These are phyloP conservation scores for Fagopyrum homotropicum DNA, from an alignment of 148 eudicot genomes.

Conservation along the genomic window DNA sequence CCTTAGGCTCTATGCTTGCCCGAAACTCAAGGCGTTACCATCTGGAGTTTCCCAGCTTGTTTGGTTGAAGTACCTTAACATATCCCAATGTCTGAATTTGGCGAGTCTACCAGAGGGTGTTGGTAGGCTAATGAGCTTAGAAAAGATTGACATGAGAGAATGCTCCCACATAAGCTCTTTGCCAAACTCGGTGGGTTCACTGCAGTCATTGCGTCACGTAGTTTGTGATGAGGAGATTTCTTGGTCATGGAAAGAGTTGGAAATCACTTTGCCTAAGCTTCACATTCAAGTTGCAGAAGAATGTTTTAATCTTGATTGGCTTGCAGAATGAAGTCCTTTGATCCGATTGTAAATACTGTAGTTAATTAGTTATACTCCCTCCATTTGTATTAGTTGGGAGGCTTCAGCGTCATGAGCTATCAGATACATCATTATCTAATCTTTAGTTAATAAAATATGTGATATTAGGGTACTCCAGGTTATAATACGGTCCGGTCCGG, in stretches of 20 bases:
- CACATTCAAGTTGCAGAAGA: conserved; percentile 62
- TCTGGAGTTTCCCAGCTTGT: conserved; percentile 39
- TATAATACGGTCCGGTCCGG: no score
- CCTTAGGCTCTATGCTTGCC: conserved; percentile 66
- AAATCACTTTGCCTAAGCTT: conserved; percentile 29
- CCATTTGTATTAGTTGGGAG: background rate
- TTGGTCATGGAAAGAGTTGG: conserved; percentile 52
- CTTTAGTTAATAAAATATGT: no score
- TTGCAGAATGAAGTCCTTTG: conserved; percentile 28
- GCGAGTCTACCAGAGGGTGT: conserved; percentile 45
- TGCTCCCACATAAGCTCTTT: conserved; percentile 41
- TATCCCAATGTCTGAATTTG: conserved; percentile 61
- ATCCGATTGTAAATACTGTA: background rate
- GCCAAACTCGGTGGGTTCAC: conserved; percentile 30
- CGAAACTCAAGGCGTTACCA: conserved; percentile 47
- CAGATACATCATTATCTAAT: no score
- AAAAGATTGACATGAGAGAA: conserved; percentile 81
- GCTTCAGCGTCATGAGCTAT: background rate
- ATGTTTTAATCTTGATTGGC: conserved; percentile 63
- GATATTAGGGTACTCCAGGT: no score
- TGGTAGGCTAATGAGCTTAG: conserved; percentile 39
- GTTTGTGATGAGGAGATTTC: conserved; percentile 74
- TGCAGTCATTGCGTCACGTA: conserved; percentile 38
- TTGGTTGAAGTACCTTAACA: conserved; percentile 53
- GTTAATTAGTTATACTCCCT: background rate